phyloP scores from a whole-genome alignment of 352 stramenopile genomes.

The Phytophthora colocasiae region DNA sequence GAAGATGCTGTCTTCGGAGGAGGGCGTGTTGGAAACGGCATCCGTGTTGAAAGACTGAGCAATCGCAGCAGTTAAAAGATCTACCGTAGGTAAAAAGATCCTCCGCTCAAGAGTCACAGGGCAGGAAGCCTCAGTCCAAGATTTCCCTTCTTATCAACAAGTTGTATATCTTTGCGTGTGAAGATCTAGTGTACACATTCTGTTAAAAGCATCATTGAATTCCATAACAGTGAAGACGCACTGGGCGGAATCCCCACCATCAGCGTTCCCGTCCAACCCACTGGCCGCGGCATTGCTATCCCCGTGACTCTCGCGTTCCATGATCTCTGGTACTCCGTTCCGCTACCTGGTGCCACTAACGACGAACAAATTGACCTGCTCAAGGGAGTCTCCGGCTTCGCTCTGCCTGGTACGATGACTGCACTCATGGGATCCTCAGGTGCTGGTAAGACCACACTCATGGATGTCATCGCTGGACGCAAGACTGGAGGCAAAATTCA shows the following conservation, averaged over 20 bases:
- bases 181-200: too few species aligned
- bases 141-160: too few species aligned
- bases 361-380: constrained; percentile 53
- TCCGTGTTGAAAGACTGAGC: too few species aligned
- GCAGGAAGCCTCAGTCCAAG: too few species aligned
- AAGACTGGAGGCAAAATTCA: constrained; percentile 38
- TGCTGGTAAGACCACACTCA: constrained; percentile 68
- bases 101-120: too few species aligned
- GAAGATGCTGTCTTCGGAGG: too few species aligned
- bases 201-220: constrained; percentile 24
- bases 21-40: too few species aligned
- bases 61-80: too few species aligned
- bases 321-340: constrained; percentile 53
- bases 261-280: constrained; percentile 18
- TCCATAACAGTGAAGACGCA: constrained; percentile 19
- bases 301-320: constrained; percentile 48
- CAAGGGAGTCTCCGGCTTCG: constrained; percentile 48
- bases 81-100: too few species aligned
- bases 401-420: constrained; percentile 51
- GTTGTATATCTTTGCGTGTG: too few species aligned
- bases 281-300: constrained; percentile 26
- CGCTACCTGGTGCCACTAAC: constrained; percentile 28
- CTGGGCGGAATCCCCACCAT: constrained; percentile 23
- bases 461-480: constrained; percentile 33
- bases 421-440: constrained; percentile 65